phyloP scores from a whole-genome alignment of 768 basidiomycete species.

The Astraeus odoratus region DNA sequence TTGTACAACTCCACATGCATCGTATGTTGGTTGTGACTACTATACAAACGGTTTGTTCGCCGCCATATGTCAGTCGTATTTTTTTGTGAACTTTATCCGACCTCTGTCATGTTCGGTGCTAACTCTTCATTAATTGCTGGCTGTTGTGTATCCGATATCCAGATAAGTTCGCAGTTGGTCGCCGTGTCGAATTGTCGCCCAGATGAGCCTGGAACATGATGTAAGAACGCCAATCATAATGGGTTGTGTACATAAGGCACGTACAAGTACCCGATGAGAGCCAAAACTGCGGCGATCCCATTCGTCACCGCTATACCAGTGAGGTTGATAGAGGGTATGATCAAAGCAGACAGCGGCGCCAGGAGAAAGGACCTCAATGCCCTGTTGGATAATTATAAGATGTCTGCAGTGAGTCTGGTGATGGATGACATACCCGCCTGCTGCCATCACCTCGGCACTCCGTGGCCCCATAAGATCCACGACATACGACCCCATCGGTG shows the following conservation, averaged over 20 bases:
- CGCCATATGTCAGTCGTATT: too few species aligned
- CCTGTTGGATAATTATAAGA: constrained; percentile 1
- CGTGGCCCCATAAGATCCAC: constrained; percentile 54
- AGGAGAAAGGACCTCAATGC: constrained; percentile 20
- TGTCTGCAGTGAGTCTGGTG: neutral
- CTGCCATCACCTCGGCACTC: constrained; percentile 62
- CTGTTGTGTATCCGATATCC: constrained; percentile 50
- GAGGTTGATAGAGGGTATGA: constrained; percentile 39
- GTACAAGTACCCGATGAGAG: constrained; percentile 48
- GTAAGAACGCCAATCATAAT: constrained; percentile 22
- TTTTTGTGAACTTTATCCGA: neutral
- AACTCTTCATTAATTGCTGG: neutral
- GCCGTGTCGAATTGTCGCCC: constrained; percentile 49
- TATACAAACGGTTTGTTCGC: too few species aligned
- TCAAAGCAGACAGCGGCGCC: constrained; percentile 9
- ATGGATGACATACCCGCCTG: constrained; percentile 36
- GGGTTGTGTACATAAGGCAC: constrained; percentile 16
- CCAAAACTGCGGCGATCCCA: constrained; percentile 37
- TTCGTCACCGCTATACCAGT: constrained; percentile 49
- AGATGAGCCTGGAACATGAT: constrained; percentile 36
- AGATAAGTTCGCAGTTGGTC: constrained; percentile 48
- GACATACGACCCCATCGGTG: constrained; percentile 48
- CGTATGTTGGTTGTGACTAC: neutral
- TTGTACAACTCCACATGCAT: too few species aligned
- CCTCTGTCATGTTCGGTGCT: neutral